Evolutionary conservation across 2,329 filamentous ascomycete species (phyloP).

Genomic region (Sclerotinia subarctica): DNA sequence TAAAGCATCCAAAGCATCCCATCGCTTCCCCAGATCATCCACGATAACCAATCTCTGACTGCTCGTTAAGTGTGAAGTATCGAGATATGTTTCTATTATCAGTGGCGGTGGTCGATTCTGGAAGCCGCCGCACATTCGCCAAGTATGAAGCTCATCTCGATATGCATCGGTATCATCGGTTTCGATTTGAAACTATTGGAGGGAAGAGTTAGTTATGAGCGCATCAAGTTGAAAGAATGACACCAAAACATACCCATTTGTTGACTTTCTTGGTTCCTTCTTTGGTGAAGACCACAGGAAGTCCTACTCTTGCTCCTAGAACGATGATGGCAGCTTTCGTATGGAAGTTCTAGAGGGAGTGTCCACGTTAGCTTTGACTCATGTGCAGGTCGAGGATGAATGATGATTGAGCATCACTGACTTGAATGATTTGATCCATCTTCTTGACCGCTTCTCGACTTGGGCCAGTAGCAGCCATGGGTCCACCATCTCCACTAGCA

Average conservation of each 20-base stretch:
- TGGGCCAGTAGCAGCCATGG: conserved; percentile 47
- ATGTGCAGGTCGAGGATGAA: background rate
- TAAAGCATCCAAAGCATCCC: conserved; percentile 85
- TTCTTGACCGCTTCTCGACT: conserved; percentile 70
- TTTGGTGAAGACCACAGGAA: conserved; percentile 53
- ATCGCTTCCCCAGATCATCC: conserved; percentile 86
- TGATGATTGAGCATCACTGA: conserved; percentile 41
- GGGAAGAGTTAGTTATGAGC: conserved; percentile 13
- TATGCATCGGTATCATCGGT: conserved; percentile 91
- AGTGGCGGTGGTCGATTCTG: conserved; percentile 77
- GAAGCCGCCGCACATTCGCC: conserved; percentile 76
- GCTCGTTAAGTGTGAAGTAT: conserved; percentile 72
- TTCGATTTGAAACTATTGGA: conserved; percentile 81
- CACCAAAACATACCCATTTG: conserved; percentile 69
- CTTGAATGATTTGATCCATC: conserved; percentile 91
- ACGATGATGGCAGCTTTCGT: conserved; percentile 83
- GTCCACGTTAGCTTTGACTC: conserved; percentile 23
- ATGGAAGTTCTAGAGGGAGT: conserved; percentile 71
- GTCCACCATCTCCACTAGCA: conserved; percentile 43
- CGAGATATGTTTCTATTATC: conserved; percentile 86
- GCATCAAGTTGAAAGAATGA: background rate
- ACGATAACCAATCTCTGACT: conserved; percentile 85
- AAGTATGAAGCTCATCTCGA: conserved; percentile 72
- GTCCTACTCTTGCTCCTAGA: conserved; percentile 72
- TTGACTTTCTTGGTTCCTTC: conserved; percentile 65